Evolutionary conservation across 2,329 filamentous ascomycete species (phyloP).

Genomic region (Immersiporthe knoxdaviesiana): DNA sequence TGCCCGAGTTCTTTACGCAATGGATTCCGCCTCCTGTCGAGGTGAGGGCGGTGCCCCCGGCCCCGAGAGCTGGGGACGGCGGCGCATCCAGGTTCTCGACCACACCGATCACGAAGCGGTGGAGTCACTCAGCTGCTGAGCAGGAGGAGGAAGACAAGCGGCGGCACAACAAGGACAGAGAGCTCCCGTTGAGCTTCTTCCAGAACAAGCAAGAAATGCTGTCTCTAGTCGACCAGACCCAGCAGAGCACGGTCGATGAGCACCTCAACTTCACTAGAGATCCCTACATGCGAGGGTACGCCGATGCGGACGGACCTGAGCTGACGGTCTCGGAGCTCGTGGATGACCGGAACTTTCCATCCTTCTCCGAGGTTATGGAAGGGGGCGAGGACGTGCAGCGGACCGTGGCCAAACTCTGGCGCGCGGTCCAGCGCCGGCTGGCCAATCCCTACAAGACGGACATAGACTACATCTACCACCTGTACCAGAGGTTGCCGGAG

Average conservation of each 20-base stretch:
- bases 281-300: slow-evolving; percentile 59
- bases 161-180: neutral
- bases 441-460: slow-evolving; percentile 45
- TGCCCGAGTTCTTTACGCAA: slow-evolving; percentile 25
- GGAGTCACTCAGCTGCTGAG: slow-evolving; percentile 23
- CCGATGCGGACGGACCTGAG: slow-evolving; percentile 52
- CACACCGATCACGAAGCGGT: slow-evolving; percentile 13
- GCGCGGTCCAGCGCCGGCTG: slow-evolving; percentile 46
- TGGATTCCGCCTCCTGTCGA: slow-evolving; percentile 22
- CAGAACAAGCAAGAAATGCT: slow-evolving; percentile 51
- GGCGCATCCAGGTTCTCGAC: slow-evolving; percentile 19
- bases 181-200: slow-evolving; percentile 6
- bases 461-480: slow-evolving; percentile 51
- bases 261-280: slow-evolving; percentile 56
- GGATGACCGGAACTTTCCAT: slow-evolving; percentile 54
- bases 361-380: slow-evolving; percentile 44
- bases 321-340: slow-evolving; percentile 54
- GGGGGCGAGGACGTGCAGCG: slow-evolving; percentile 41
- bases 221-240: slow-evolving; percentile 55
- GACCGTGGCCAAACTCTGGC: slow-evolving; percentile 45
- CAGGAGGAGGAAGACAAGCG: slow-evolving; percentile 3
- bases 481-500: slow-evolving; percentile 55
- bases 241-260: slow-evolving; percentile 54
- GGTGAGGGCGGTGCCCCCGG: slow-evolving; percentile 17
- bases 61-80: slow-evolving; percentile 10